Evolutionary conservation across 495 filamentous ascomycete genomes (phyloP).

Genomic region (Poronia punctata): DNA sequence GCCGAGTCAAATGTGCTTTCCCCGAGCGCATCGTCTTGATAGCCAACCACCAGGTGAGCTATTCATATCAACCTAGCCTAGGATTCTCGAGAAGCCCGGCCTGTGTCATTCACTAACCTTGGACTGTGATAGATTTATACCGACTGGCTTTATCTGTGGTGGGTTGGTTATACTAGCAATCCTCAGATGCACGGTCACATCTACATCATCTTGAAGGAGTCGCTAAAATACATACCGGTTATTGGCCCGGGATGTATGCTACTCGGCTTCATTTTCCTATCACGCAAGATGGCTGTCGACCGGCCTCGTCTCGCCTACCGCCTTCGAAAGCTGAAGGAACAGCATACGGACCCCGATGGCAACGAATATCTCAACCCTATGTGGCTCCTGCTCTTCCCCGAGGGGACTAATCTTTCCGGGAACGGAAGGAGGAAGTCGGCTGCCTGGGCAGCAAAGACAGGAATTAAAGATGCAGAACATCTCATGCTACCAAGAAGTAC

Average conservation of each 20-base stretch:
- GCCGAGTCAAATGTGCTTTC: conserved; percentile 63
- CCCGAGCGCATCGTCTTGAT: conserved; percentile 73
- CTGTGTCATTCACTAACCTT: conserved; percentile 8
- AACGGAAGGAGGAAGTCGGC: conserved; percentile 58
- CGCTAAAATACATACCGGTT: conserved; percentile 67
- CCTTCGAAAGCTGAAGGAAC: conserved; percentile 57
- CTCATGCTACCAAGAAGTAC: conserved; percentile 67
- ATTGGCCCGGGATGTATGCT: conserved; percentile 76
- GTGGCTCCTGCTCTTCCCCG: conserved; percentile 82
- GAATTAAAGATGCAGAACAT: conserved; percentile 60
- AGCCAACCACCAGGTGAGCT: conserved; percentile 69
- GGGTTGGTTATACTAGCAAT: conserved; percentile 65
- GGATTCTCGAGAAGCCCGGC: background rate
- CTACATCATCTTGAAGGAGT: conserved; percentile 81
- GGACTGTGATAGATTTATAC: conserved; percentile 59
- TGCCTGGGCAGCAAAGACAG: conserved; percentile 62
- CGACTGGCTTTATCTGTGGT: conserved; percentile 87
- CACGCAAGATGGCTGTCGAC: conserved; percentile 74
- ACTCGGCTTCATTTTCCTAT: conserved; percentile 78
- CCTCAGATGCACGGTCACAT: conserved; percentile 71
- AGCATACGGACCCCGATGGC: conserved; percentile 46
- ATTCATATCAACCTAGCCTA: background rate
- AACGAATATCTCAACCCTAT: conserved; percentile 58
- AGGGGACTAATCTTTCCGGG: conserved; percentile 70
- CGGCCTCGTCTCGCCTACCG: conserved; percentile 61